These are phyloP conservation scores for Linum usitatissimum DNA, from an alignment of 345 rosid genomes.

Conservation along the genomic window DNA sequence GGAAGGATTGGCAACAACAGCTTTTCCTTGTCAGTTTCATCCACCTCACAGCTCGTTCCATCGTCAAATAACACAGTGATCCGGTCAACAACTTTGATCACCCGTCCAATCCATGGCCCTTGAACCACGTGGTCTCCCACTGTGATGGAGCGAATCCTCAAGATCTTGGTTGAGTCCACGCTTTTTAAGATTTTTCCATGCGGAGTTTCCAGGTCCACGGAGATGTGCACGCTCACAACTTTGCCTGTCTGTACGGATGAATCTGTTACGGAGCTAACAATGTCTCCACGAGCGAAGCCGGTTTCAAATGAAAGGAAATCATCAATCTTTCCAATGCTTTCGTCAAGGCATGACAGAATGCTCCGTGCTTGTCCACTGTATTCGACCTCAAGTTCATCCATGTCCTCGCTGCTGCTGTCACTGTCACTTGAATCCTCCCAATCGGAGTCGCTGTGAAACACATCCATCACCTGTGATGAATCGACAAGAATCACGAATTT, in stretches of 20 bases:
- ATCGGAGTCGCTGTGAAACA: constrained; percentile 51
- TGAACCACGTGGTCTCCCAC: constrained; percentile 62
- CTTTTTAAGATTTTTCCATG: constrained; percentile 42
- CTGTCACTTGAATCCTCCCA: constrained; percentile 88
- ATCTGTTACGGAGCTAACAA: constrained; percentile 47
- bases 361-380: constrained; percentile 50
- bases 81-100: constrained; percentile 49
- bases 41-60: constrained; percentile 59
- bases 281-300: constrained; percentile 58
- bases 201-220: constrained; percentile 52
- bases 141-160: constrained; percentile 50
- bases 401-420: constrained; percentile 67
- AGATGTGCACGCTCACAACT: constrained; percentile 43
- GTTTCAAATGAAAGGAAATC: constrained; percentile 82
- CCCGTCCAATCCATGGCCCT: constrained; percentile 79
- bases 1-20: constrained; percentile 47
- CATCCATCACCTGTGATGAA: constrained; percentile 40
- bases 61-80: constrained; percentile 59
- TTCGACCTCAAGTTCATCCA: constrained; percentile 44
- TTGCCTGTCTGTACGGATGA: constrained; percentile 80
- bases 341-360: constrained; percentile 75
- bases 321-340: constrained; percentile 78
- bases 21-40: constrained; percentile 41
- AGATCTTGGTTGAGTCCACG: constrained; percentile 51
- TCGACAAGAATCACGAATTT: neutral